Conservation (phyloP, 441 rosid genomes). For the Jatropha multifida region DNA sequence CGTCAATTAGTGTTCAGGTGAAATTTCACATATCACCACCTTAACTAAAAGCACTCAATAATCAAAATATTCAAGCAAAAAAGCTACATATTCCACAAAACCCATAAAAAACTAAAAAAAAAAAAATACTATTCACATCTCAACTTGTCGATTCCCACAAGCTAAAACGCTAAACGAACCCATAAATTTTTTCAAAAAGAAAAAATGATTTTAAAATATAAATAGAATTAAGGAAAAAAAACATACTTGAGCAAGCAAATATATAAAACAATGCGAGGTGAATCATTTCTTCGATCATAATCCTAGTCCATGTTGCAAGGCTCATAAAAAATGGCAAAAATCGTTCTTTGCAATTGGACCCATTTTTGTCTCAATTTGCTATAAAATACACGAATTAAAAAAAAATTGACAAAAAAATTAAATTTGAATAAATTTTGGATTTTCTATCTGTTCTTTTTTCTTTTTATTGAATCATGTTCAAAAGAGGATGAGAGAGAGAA, state of each 20-base stretch:
- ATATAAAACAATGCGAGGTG: slow-evolving; percentile 81
- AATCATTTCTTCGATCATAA: slow-evolving; percentile 48
- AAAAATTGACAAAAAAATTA: too few species aligned
- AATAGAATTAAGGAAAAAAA: neutral
- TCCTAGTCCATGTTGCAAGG: slow-evolving; percentile 32
- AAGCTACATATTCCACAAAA: too few species aligned
- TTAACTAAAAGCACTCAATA: neutral
- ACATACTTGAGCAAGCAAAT: slow-evolving; percentile 34
- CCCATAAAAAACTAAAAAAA: too few species aligned
- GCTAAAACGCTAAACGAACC: neutral
- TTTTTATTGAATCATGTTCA: too few species aligned
- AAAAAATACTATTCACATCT: too few species aligned
- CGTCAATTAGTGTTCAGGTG: neutral
- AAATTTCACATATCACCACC: neutral
- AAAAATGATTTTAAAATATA: neutral
- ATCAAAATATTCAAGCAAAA: neutral
- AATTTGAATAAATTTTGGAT: too few species aligned
- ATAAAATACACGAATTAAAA: too few species aligned
- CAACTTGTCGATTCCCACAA: neutral
- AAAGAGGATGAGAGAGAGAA: too few species aligned
- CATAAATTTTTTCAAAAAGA: too few species aligned
- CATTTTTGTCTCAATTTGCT: neutral
- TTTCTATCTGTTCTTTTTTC: too few species aligned
- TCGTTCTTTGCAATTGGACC: neutral
- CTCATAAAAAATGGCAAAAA: neutral